Percentiles rank a stretch among this genome's conserved stretches.
These are phyloP conservation scores for Karstenula rhodostoma DNA, from an alignment of 2,329 filamentous ascomycete species.

Conservation along the genomic window DNA sequence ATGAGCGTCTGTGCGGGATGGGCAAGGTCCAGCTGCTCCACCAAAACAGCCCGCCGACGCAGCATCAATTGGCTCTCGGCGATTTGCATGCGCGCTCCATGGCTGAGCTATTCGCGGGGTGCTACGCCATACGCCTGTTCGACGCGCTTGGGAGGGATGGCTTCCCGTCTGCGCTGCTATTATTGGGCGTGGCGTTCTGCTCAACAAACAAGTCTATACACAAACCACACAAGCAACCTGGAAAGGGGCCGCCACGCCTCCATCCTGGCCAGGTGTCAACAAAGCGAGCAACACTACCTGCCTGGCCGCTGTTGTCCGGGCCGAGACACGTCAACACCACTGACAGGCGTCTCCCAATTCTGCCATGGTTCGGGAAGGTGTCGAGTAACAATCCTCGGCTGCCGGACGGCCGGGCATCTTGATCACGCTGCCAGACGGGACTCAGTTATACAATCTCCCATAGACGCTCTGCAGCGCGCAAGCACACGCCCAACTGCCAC, in stretches of 20 bases:
- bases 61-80: constrained; percentile 28
- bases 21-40: constrained; percentile 14
- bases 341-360: not conserved
- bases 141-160: constrained; percentile 18
- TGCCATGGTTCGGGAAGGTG: not conserved
- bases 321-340: not conserved
- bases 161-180: constrained; percentile 18
- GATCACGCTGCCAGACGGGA: not conserved
- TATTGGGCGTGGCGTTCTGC: constrained; percentile 1
- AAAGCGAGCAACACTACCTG: not conserved
- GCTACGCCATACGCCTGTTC: constrained; percentile 9
- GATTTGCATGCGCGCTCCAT: constrained; percentile 17
- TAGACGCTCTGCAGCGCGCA: not conserved
- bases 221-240: not conserved
- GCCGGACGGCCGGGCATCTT: too few relatives aligned
- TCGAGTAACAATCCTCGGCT: not conserved
- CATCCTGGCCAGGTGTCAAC: not conserved
- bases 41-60: constrained; percentile 25
- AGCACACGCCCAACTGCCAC: not conserved
- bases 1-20: constrained; percentile 23
- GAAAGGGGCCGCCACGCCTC: not conserved
- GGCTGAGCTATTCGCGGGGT: constrained; percentile 23
- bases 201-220: constrained; percentile 8
- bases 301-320: not conserved
- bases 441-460: not conserved